Base-by-base conservation (phyloP, 208 protist genomes). In the Eutreptiella sp. region DNA sequence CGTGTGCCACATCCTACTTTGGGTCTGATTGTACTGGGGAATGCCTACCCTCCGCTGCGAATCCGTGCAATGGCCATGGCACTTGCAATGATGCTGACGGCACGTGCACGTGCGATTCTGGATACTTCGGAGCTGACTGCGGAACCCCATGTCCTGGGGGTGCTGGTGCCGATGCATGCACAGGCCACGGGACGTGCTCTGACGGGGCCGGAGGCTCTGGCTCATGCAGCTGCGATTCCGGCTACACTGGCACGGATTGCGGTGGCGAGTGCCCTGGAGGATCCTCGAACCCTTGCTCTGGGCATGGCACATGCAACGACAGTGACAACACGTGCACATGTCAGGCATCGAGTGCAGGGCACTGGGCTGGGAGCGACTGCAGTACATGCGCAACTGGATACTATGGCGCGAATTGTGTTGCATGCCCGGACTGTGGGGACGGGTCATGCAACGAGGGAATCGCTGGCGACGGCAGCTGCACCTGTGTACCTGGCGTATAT, bases 401-500 rank as follows among this genome's bases (percentile, higher is more conserved):
- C 55, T 73, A 58, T 45, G 53, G 63, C 31, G 53, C 52, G 3
- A 28, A 41, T 16, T 68, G 63, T 21, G 26, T 46, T 7, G 24
- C 28, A 33, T 68, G 63, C 31, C 52, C 9, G 21, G 23, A 4
- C 14, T 68, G 63, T 24, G 1, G 33, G 31, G 63, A 46, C 16
- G 72, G 73, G 29, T 11, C 9, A 26, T 79, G 66, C 54, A 63
- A 73, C 32, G 55, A 76, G 33, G 71, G 73, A 31, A 61, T 61
- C 24, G 54, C 41, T 3, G 63, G 63, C 26, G 38, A 43, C 2
- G 63, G 63, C 1, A 11, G 19, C 31, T 68, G 63, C 63, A 36
- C 23, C 4, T 68, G 63, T n/a, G n/a, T n/a, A n/a, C n/a, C n/a
- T n/a, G n/a, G n/a, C n/a, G n/a, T n/a, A n/a, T n/a, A n/a, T n/a